phyloP scores from a whole-genome alignment of 2,329 filamentous ascomycete species.

The Cryphonectria carpinicola region DNA sequence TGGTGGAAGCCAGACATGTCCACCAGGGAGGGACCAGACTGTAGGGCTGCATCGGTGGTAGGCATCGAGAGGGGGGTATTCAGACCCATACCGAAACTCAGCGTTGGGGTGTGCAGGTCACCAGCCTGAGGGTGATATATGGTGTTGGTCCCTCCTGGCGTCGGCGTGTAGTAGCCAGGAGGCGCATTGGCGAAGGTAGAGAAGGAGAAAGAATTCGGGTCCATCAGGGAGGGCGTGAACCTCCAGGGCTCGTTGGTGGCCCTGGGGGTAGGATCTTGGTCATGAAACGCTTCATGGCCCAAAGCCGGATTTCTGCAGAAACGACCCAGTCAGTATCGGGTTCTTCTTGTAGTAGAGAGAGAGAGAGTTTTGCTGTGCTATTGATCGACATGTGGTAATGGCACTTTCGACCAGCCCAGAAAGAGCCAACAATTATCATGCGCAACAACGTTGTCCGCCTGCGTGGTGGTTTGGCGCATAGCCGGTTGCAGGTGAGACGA shows the following conservation, averaged over 20 bases:
- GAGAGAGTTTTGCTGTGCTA: background rate
- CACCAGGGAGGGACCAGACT: slow-evolving; percentile 60
- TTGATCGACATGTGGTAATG: background rate
- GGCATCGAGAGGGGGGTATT: slow-evolving; percentile 82
- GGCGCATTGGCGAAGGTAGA: slow-evolving; percentile 77
- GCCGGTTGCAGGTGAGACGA: background rate
- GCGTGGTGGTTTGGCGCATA: background rate
- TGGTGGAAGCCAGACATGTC: slow-evolving; percentile 71
- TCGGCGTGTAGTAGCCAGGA: slow-evolving; percentile 85
- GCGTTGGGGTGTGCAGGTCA: slow-evolving; percentile 82
- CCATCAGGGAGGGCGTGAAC: slow-evolving; percentile 86
- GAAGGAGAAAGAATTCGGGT: slow-evolving; percentile 83
- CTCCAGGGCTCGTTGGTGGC: slow-evolving; percentile 81
- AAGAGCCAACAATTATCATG: background rate
- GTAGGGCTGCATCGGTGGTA: slow-evolving; percentile 66
- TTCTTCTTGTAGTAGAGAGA: background rate
- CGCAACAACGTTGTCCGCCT: background rate
- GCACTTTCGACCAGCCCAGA: background rate
- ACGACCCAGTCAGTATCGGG: slow-evolving; percentile 5
- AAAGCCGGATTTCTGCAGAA: slow-evolving; percentile 49
- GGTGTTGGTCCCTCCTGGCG: slow-evolving; percentile 78
- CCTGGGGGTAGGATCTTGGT: slow-evolving; percentile 82
- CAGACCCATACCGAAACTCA: slow-evolving; percentile 75
- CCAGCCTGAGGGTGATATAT: slow-evolving; percentile 83
- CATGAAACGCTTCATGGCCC: slow-evolving; percentile 55